Evolutionary conservation across 768 basidiomycete genomes (phyloP).

Genomic region (Tulasnella sp.): DNA sequence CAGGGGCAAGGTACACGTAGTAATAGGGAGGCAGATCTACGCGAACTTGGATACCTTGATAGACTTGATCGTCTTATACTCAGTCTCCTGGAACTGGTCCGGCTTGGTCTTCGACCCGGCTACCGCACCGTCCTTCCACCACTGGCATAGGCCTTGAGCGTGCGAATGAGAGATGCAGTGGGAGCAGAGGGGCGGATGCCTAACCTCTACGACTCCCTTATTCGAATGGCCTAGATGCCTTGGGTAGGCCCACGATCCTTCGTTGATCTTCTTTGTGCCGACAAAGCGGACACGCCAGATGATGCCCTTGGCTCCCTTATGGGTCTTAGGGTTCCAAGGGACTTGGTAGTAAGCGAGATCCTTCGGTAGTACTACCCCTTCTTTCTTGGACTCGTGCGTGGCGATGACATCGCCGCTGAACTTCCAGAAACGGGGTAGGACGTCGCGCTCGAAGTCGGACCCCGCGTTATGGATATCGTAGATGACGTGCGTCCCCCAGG

Average conservation of each 20-base stretch:
- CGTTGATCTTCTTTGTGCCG: background rate
- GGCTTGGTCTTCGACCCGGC: background rate
- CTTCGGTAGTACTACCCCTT: background rate
- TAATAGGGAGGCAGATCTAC: background rate
- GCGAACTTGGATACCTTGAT: background rate
- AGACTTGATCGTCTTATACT: background rate
- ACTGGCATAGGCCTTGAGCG: background rate
- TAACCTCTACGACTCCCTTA: background rate
- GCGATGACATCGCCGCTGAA: background rate
- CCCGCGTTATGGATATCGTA: background rate
- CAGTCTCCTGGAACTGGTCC: background rate
- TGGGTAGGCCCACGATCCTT: background rate
- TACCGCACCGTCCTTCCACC: background rate
- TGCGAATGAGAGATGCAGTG: background rate
- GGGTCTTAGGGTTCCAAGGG: background rate
- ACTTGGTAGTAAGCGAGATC: background rate
- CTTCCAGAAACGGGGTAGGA: background rate
- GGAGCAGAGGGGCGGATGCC: background rate
- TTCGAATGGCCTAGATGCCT: background rate
- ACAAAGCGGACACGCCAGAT: background rate
- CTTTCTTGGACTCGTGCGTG: background rate
- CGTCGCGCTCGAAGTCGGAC: background rate
- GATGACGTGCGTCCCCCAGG: background rate
- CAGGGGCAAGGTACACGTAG: too few relatives aligned
- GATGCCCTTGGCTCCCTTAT: background rate